Conservation (phyloP, 2,329 filamentous ascomycete species). For the Colletotrichum orbiculare region DNA sequence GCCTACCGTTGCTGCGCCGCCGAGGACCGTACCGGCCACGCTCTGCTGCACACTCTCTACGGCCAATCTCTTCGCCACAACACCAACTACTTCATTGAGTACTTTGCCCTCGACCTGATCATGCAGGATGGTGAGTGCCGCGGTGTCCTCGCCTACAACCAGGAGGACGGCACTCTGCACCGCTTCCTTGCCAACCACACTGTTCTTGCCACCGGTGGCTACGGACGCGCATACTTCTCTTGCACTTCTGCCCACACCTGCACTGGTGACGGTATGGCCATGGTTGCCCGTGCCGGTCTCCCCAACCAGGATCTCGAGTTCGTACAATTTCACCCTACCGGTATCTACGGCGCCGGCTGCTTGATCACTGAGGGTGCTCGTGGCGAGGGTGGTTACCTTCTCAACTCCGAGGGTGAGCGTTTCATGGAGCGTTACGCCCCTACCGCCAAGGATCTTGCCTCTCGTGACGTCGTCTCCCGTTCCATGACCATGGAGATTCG, state of each 20-base stretch:
- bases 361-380: slow-evolving; percentile 98
- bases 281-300: slow-evolving; percentile 97
- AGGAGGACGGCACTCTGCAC: slow-evolving; percentile 97
- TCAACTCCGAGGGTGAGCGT: slow-evolving; percentile 97
- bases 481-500: slow-evolving; percentile 99
- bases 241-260: slow-evolving; percentile 98
- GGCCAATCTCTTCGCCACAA: slow-evolving; percentile 97
- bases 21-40: slow-evolving; percentile 96
- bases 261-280: slow-evolving; percentile 99
- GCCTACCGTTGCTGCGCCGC: slow-evolving; percentile 97
- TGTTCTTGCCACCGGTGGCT: slow-evolving; percentile 95
- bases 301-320: slow-evolving; percentile 99
- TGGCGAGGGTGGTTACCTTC: slow-evolving; percentile 97
- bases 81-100: slow-evolving; percentile 99
- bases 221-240: slow-evolving; percentile 97
- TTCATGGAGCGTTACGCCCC: slow-evolving; percentile 99
- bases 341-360: slow-evolving; percentile 98
- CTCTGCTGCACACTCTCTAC: slow-evolving; percentile 97
- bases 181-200: slow-evolving; percentile 97
- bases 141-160: slow-evolving; percentile 97
- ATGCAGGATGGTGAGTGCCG: slow-evolving; percentile 98
- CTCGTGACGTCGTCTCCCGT: slow-evolving; percentile 94
- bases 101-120: slow-evolving; percentile 95
- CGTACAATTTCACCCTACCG: slow-evolving; percentile 98
- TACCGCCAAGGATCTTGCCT: slow-evolving; percentile 97